Base-by-base conservation (phyloP, 192 early-diverging fungal genomes). In the Entomortierella parvispora region DNA sequence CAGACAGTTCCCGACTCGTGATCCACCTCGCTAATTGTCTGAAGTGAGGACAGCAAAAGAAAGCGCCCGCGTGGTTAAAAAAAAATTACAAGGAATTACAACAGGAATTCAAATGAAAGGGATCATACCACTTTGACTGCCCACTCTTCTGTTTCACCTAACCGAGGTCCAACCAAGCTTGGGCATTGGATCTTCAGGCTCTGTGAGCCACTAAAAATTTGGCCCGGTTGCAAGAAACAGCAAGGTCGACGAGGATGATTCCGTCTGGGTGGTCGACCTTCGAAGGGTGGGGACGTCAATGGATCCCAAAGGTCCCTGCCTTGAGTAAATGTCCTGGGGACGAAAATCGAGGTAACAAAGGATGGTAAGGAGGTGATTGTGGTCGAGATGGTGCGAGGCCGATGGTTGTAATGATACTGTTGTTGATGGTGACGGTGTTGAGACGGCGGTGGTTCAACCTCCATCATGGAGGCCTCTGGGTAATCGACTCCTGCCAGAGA, bases 91-190 rank as follows among this genome's bases (percentile, higher is more conserved):
- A 52, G 33, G 42, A 29, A 5, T 40, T 40, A 9, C 37, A 40
- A 45, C 8, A 2, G 15, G 22, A 17, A 68, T n/a, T n/a, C n/a
- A 56, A 49, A 66, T 51, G 17, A 23, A 22, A 15, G 18, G 23
- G 37, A 18, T 42, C 46, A 49, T 76, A 83, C 81, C 34, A 83
- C 81, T 69, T 79, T 80, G 44, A 83, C 81, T 20, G 65, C 72
- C 81, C 81, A 83, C 40, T 83, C 79, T 42, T 83, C 81, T n/a
- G 40, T 40, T 31, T 80, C 68, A 14, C 62, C 50, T 10, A 55
- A 43, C 49, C 63, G 54, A 51, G 55, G 11, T 20, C 71, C 62
- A 2, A 45, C 28, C 8, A 68, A 33, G 2, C 52, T 56, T 9
- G 49, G 29, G 0, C 33, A 22, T 2, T 57, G 52, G 3, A 50